Evolutionary conservation across 2,329 filamentous ascomycete species (phyloP).

Genomic region (Apiospora phragmitis): DNA sequence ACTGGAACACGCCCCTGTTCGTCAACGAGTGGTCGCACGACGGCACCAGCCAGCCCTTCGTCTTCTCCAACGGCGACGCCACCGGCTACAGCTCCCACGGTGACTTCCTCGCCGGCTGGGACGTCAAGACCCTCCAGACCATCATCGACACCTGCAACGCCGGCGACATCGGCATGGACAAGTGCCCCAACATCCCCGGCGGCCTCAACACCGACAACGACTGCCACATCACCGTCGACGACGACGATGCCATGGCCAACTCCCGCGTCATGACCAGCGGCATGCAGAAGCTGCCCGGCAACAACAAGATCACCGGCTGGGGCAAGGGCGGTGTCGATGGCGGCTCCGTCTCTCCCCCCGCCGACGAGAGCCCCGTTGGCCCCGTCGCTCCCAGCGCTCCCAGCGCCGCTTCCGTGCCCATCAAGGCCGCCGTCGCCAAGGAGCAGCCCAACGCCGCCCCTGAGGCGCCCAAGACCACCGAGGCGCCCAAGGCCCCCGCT

Average conservation of each 20-base stretch:
- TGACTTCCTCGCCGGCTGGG: constrained; percentile 76
- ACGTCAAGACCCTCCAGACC: constrained; percentile 61
- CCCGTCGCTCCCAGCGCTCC: background rate
- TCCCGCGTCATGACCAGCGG: constrained; percentile 25
- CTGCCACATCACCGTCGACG: constrained; percentile 50
- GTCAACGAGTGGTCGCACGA: constrained; percentile 53
- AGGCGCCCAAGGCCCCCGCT: background rate
- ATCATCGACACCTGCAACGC: constrained; percentile 68
- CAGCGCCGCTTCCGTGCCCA: background rate
- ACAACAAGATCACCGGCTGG: constrained; percentile 55
- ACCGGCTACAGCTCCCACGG: constrained; percentile 71
- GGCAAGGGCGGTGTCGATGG: constrained; percentile 4
- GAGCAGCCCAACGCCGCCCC: constrained; percentile 9
- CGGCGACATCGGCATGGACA: constrained; percentile 59
- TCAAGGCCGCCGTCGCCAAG: constrained; percentile 14
- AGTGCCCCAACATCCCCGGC: constrained; percentile 58
- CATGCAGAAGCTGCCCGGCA: constrained; percentile 55
- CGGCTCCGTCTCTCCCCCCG: constrained; percentile 36
- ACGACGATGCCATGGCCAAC: constrained; percentile 46
- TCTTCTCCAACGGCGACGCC: constrained; percentile 67
- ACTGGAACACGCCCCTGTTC: constrained; percentile 60
- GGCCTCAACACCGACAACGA: constrained; percentile 49
- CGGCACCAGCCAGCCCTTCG: constrained; percentile 61
- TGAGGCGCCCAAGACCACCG: constrained; percentile 11
- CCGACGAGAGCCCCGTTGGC: background rate